Evolutionary conservation across 306 rosid genomes (phyloP).

Genomic region (Trifolium dubium): DNA sequence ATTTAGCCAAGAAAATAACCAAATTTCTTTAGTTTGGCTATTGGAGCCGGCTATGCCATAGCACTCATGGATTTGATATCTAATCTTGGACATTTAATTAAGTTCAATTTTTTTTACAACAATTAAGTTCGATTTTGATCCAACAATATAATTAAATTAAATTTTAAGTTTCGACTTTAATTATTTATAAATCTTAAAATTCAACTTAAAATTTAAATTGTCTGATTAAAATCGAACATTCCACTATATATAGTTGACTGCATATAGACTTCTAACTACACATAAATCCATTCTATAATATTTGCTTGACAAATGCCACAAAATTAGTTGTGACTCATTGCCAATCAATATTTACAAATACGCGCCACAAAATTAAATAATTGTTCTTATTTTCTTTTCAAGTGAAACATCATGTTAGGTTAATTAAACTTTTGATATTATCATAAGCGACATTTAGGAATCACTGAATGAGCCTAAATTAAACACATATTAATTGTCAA

Average conservation of each 20-base stretch:
- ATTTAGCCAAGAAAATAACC: constrained; percentile 15
- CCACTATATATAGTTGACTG: no score
- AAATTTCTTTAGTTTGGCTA: constrained; percentile 31
- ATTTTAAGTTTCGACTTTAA: no score
- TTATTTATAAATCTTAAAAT: no score
- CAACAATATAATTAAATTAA: no score
- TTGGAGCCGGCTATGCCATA: constrained; percentile 43
- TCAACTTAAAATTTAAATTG: no score
- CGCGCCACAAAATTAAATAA: background rate
- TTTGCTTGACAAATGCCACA: constrained; percentile 8
- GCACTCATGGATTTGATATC: constrained; percentile 15
- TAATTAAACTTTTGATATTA: constrained; percentile 35
- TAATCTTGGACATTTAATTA: background rate
- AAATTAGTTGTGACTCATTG: constrained; percentile 29
- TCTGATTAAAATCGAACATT: no score
- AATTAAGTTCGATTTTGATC: no score
- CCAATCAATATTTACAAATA: constrained; percentile 11
- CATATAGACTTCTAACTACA: no score
- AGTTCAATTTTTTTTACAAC: no score
- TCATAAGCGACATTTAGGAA: constrained; percentile 24
- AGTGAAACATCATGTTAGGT: constrained; percentile 42
- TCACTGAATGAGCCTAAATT: constrained; percentile 43
- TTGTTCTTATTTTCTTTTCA: constrained; percentile 32
- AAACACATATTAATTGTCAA: constrained; percentile 38
- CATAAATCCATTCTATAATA: no score